Evolutionary conservation across 352 stramenopile species (phyloP), one percentile per base, ranked within the genome.

Genomic region (Labyrinthula sp.): DNA sequence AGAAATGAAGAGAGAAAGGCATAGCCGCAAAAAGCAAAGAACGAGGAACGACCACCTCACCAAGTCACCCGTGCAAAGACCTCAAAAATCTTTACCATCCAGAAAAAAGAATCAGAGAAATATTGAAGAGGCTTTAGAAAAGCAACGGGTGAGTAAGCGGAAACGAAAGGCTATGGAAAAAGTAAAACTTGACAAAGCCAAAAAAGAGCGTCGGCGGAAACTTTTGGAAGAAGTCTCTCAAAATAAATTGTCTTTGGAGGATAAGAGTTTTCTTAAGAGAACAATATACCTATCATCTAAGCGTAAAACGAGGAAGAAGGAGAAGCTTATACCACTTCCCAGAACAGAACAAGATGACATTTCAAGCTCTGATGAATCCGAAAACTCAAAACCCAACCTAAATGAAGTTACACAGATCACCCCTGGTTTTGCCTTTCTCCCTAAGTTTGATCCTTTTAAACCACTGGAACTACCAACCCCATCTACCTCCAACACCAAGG

Each of bases 261-360:
- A 52, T 24, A 28, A 54, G 20, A 21, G 7, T 7, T 26, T 52
- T 10, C 29, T 56, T 10, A n/a, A 25, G 2, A 38, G 23, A 3
- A 40, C 29, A 26, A 10, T 29, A 14, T 0, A n/a, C 26, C 17
- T 48, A 10, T 20, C 25, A 2, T 17, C 20, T 6, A 21, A 45
- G 28, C 38, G 41, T 21, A 33, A 48, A 14, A 56, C 47, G 12
- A 26, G n/a, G 10, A 57, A 54, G 22, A 24, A 56, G 8, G 47
- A 56, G 20, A 27, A 40, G 3, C 22, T 7, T 9, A 40, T 37
- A 12, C 48, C 54, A 18, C 20, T 9, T 18, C 5, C 17, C n/a
- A 17, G 30, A 9, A 18, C 10, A 39, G 4, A 34, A n/a, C n/a
- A 21, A 41, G 31, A 18, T 6, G 1, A 18, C 33, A 0, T 22